These are phyloP conservation scores for Colletotrichum liaoningense DNA, from an alignment of 2,329 filamentous ascomycete species.

Conservation along the genomic window DNA sequence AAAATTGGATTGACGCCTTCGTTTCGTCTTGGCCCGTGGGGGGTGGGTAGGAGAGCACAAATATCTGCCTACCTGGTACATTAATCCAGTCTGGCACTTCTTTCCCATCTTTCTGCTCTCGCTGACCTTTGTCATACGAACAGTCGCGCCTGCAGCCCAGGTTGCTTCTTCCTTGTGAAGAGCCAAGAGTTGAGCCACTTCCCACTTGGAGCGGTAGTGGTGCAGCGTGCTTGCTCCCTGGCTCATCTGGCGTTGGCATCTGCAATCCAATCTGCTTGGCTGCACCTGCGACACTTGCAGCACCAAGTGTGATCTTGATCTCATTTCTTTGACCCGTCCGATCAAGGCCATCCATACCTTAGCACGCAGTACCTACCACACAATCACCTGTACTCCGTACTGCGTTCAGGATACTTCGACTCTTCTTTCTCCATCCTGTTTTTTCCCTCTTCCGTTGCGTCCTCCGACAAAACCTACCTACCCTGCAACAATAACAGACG, in stretches of 20 bases:
- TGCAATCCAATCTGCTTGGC: slow-evolving; percentile 7
- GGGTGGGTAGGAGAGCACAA: not conserved
- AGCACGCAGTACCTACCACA: not conserved
- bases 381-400: not conserved
- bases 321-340: slow-evolving; percentile 13
- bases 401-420: not conserved
- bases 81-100: not conserved
- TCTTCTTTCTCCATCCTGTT: slow-evolving; percentile 5
- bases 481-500: slow-evolving; percentile 9
- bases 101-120: not conserved
- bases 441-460: not conserved
- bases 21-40: not conserved
- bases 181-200: slow-evolving; percentile 12
- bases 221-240: not conserved
- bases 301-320: slow-evolving; percentile 12
- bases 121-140: not conserved
- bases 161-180: not conserved
- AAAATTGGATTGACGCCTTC: slow-evolving; percentile 13
- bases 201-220: not conserved
- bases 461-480: not conserved
- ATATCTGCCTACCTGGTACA: slow-evolving; percentile 5
- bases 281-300: slow-evolving; percentile 14
- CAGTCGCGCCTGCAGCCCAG: not conserved
- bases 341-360: not conserved
- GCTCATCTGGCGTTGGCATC: slow-evolving; percentile 17